Evolutionary conservation across 352 stramenopile species (phyloP), one percentile per base, ranked within the genome.

Genomic region (Phytophthora idaei): DNA sequence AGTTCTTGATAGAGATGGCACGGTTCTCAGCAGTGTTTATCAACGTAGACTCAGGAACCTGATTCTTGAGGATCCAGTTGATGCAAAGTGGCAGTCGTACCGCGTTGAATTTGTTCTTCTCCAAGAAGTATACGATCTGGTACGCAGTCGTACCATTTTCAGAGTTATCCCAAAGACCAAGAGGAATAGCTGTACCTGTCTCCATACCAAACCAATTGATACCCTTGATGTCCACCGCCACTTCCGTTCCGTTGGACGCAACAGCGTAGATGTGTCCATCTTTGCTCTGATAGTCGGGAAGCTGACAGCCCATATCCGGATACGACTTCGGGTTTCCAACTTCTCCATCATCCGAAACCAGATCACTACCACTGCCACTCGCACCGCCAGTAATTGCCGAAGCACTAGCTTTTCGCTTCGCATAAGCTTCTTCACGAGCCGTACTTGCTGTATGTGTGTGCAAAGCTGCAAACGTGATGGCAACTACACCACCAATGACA

Each of bases 181-280:
- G 77, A 2, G 80, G 82, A 5, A 87, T 78, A 11, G 73, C 71
- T 25, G 76, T 58, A 27, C 76, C 73, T 17, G 77, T 83, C 60
- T 89, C 77, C 80, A 89, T 89, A 57, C 79, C 79, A 44, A 73
- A 90, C 83, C 83, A 91, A 61, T 91, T 91, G 60, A 87, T 69
- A 10, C 83, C 83, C 61, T 91, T 91, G 71, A 91, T 88, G 5
- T 71, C 27, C 7, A 90, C 64, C 1, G 77, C 55, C 9, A 88
- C 71, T 29, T 78, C 73, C 5, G 73, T 78, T 9, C 80, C 80
- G 25, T 86, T 85, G 0, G 74, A 71, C 8, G 76, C 58, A 9
- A 85, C 64, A n/a, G 70, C 79, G 27, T 75, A 80, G 12, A 91
- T 78, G 52, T 76, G 77, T 56, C 78, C 80, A 44, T 89, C 76